Conservation (phyloP, 345 rosid species). For the Pseudoturritis turrita region DNA sequence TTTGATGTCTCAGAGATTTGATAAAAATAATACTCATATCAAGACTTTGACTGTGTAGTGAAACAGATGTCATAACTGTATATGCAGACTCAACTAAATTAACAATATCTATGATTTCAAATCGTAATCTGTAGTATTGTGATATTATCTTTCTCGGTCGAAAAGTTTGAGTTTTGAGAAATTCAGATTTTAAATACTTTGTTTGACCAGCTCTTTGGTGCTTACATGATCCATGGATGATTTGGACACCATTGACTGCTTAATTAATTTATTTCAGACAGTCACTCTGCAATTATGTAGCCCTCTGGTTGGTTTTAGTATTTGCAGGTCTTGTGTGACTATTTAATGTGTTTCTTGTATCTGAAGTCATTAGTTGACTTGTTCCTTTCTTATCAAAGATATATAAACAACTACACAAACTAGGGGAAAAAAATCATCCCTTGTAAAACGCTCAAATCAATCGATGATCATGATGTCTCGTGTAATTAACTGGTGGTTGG, state of each 20-base stretch:
- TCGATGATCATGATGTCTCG: conserved; percentile 11
- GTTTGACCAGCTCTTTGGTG: not conserved
- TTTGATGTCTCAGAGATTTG: not conserved
- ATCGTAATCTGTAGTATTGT: not conserved
- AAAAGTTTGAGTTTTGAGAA: not conserved
- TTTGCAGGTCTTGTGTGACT: not conserved
- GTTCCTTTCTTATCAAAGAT: not conserved
- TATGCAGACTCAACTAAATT: not conserved
- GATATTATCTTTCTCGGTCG: not conserved
- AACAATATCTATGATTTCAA: not conserved
- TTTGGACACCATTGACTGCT: not conserved
- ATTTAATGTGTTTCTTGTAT: not conserved
- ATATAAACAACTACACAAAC: not conserved
- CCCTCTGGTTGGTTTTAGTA: not conserved
- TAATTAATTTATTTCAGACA: not conserved
- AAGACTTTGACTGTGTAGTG: not conserved
- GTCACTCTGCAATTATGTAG: not conserved
- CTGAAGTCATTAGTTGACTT: not conserved
- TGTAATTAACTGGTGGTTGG: not conserved
- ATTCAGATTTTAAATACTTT: not conserved
- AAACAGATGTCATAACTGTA: conserved; percentile 3
- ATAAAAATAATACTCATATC: not conserved
- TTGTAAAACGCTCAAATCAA: not conserved
- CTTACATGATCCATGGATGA: not conserved
- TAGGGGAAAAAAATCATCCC: no score